phyloP scores from a whole-genome alignment of 1,284 basidiomycete species.

The Trichosporon ovoides region DNA sequence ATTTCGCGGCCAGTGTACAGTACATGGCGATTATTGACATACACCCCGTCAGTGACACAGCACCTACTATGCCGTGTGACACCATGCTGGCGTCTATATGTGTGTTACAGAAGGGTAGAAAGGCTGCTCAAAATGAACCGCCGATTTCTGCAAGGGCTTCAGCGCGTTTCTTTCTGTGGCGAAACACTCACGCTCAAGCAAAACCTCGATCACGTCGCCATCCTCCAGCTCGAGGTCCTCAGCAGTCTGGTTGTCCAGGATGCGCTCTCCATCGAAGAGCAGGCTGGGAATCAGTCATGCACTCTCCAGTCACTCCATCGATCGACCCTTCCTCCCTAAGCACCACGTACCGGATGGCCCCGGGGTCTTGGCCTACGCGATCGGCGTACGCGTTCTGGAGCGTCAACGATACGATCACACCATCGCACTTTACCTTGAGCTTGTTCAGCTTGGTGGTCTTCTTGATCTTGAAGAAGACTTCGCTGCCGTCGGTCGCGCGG shows the following conservation, averaged over 20 bases:
- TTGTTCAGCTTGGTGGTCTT: conserved; percentile 88
- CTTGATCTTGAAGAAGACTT: conserved; percentile 99
- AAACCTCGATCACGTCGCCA: conserved; percentile 77
- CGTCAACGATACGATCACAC: conserved; percentile 11
- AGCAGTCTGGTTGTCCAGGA: conserved; percentile 79
- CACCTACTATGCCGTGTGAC: background rate
- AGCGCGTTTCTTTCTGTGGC: no score
- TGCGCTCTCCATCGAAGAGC: conserved; percentile 76
- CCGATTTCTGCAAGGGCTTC: conserved; percentile 31
- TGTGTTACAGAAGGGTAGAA: background rate
- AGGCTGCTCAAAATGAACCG: conserved; percentile 19
- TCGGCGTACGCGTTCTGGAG: conserved; percentile 79
- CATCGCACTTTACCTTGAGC: conserved; percentile 52
- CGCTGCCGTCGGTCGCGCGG: conserved; percentile 70
- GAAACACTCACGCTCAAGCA: conserved; percentile 78
- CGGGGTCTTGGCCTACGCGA: conserved; percentile 85
- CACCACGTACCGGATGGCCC: conserved; percentile 70
- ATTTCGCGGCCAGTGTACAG: background rate
- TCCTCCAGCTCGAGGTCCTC: conserved; percentile 79
- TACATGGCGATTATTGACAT: background rate
- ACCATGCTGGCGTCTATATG: background rate
- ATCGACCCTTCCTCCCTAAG: background rate
- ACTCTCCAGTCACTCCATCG: no score
- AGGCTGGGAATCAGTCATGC: conserved; percentile 55
- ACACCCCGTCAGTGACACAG: background rate